phyloP scores from a whole-genome alignment of 2,329 filamentous ascomycete species.

The Basipetospora chlamydospora region DNA sequence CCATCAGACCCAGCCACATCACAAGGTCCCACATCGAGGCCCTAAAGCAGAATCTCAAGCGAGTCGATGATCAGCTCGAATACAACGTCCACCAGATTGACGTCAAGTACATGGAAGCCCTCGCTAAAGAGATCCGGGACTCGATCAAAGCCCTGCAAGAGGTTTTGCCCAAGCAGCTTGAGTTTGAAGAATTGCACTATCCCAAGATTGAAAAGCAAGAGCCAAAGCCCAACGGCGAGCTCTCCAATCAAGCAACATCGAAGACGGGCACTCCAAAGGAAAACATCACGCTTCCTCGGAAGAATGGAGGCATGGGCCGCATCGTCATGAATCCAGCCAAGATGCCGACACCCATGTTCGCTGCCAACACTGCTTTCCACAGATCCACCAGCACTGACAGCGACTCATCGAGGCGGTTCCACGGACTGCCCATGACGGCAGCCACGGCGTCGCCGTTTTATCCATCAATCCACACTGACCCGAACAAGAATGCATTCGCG shows the following conservation, averaged over 20 bases:
- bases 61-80: conserved; percentile 39
- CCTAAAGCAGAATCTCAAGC: conserved; percentile 28
- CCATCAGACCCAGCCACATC: conserved; percentile 45
- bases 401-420: conserved; percentile 18
- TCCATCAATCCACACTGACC: conserved; percentile 13
- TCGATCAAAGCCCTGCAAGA: conserved; percentile 36
- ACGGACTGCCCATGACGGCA: conserved; percentile 27
- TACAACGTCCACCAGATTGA: conserved; percentile 51
- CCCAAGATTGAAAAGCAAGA: conserved; percentile 18
- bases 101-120: conserved; percentile 32
- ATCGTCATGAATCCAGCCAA: neutral
- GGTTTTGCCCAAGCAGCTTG: conserved; percentile 27
- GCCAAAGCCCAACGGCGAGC: conserved; percentile 5
- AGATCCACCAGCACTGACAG: conserved; percentile 5
- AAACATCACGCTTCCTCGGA: neutral
- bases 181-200: conserved; percentile 28
- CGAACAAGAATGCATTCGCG: neutral
- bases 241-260: neutral
- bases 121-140: conserved; percentile 24
- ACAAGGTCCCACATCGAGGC: conserved; percentile 42
- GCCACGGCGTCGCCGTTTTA: conserved; percentile 35
- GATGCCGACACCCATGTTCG: neutral
- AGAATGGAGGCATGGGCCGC: neutral
- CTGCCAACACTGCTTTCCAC: neutral
- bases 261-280: too few species aligned